These are phyloP conservation scores for Epicoccum nigrum DNA, from an alignment of 2,329 filamentous ascomycete species.

Conservation along the genomic window DNA sequence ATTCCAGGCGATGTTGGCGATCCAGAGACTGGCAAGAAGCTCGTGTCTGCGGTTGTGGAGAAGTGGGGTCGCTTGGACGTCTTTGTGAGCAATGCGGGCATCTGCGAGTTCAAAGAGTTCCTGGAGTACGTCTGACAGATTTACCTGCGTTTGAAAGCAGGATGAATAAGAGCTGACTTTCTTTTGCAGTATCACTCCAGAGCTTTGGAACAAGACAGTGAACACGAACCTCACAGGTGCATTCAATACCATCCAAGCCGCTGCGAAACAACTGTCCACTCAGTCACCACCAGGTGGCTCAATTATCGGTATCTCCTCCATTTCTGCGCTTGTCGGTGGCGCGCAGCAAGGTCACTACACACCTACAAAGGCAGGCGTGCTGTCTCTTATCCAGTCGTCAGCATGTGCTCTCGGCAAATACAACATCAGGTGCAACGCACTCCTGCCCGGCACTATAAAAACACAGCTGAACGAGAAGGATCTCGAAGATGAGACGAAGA, in stretches of 20 bases:
- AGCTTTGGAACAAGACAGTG: conserved; percentile 74
- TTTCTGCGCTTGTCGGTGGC: conserved; percentile 78
- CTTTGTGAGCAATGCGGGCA: conserved; percentile 86
- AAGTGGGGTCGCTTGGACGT: conserved; percentile 64
- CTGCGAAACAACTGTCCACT: conserved; percentile 78
- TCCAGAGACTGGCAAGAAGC: conserved; percentile 70
- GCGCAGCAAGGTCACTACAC: conserved; percentile 84
- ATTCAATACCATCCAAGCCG: conserved; percentile 87
- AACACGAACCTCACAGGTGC: conserved; percentile 83
- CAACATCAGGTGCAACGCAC: conserved; percentile 79
- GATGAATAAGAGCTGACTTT: background rate
- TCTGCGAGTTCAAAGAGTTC: conserved; percentile 89
- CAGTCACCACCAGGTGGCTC: conserved; percentile 69
- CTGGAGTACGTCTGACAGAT: conserved; percentile 61
- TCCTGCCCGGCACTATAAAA: conserved; percentile 81
- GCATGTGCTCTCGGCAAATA: conserved; percentile 79
- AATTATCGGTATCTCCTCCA: conserved; percentile 78
- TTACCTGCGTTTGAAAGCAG: too few species aligned
- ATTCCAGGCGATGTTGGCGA: conserved; percentile 79
- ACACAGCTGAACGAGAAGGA: conserved; percentile 87
- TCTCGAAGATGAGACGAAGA: conserved; percentile 73
- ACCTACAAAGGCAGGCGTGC: conserved; percentile 80
- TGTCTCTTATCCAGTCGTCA: conserved; percentile 81
- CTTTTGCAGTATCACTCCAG: conserved; percentile 62
- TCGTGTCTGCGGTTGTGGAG: conserved; percentile 71